A percentile compares a stretch with the other conserved stretches of the same genome.
phyloP scores from a whole-genome alignment of 2,329 filamentous ascomycete species.

The Neophaeococcomyces aloes region DNA sequence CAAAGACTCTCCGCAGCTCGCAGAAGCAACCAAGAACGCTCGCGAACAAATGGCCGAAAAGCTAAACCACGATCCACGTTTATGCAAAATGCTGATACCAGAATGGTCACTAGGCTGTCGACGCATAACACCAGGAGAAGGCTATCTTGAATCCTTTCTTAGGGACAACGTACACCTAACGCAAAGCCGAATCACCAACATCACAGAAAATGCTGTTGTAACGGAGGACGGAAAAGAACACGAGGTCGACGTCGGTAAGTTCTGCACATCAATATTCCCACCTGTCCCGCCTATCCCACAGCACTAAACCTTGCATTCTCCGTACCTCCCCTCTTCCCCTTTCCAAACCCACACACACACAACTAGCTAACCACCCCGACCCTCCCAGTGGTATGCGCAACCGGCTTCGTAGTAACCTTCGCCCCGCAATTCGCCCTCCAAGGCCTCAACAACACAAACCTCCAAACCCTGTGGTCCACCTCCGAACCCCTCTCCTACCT shows the following conservation, averaged over 20 bases:
- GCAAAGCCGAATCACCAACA: conserved; percentile 10
- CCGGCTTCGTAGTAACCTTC: conserved; percentile 28
- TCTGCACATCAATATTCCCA: too few species aligned
- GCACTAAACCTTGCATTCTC: too few species aligned
- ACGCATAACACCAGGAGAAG: conserved; percentile 17
- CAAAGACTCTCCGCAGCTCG: not conserved
- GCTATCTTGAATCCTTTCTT: conserved; percentile 22
- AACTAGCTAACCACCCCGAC: too few species aligned
- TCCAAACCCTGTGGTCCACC: conserved; percentile 22
- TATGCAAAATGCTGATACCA: conserved; percentile 13
- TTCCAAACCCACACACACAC: too few species aligned
- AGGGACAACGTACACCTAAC: conserved; percentile 21
- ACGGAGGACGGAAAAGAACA: conserved; percentile 26
- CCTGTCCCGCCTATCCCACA: too few species aligned
- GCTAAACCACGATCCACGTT: conserved; percentile 11
- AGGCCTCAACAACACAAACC: conserved; percentile 22
- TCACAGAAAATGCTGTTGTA: conserved; percentile 22
- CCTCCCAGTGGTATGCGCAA: conserved; percentile 28
- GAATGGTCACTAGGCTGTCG: conserved; percentile 12
- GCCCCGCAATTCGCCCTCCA: conserved; percentile 26
- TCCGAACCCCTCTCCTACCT: conserved; percentile 26
- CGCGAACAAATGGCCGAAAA: conserved; percentile 8
- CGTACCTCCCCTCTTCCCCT: too few species aligned
- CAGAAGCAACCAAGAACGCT: not conserved
- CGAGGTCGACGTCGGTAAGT: conserved; percentile 22